Base-by-base conservation (phyloP, 116 monocot genomes). In the Cymodocea nodosa region DNA sequence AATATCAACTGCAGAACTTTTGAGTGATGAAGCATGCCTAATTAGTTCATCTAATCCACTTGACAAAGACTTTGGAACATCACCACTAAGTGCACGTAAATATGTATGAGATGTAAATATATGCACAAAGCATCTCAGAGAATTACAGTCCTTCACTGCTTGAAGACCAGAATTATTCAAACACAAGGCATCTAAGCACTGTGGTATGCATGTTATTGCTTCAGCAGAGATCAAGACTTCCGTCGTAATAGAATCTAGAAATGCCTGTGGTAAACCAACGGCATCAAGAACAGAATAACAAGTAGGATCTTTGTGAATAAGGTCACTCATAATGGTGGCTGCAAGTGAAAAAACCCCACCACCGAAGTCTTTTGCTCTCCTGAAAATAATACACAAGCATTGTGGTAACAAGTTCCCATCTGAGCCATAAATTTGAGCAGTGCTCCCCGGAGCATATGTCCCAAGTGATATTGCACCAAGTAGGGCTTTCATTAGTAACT, bases 241-340 rank as follows among this genome's bases (percentile, higher is more conserved):
- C 66, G 52, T 70, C 48, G 70, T 76, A 19, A 89, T 81, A 56
- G 85, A 78, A 75, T 89, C 83, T 67, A 89, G 70, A 80, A 85
- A 89, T 17, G 85, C 85, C 10, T 20, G 63, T 18, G 89, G 89
- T 51, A 89, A 69, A 71, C 70, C 81, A 64, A 83, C 85, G 50
- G 83, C 83, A 71, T 83, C 81, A 52, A 85, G 77, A 63, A 82
- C 65, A 60, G 91, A 68, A 64, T 74, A 91, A 75, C 87, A 91
- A 35, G 84, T 87, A n/a, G 91, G 91, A 78, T 91, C 91, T 73
- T 87, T 91, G 72, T 91, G 87, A 71, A 91, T 79, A 52, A 87
- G 81, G 73, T 91, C 91, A 79, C 77, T 86, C 82, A 87, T 84
- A 23, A 87, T 87, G 74, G 65, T 83, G 56, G 83, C 84, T 52